A percentile compares a stretch with the other conserved stretches of the same genome.
Conservation (phyloP, 176 grass and related monocot genomes). For the Pontederia crassipes region DNA sequence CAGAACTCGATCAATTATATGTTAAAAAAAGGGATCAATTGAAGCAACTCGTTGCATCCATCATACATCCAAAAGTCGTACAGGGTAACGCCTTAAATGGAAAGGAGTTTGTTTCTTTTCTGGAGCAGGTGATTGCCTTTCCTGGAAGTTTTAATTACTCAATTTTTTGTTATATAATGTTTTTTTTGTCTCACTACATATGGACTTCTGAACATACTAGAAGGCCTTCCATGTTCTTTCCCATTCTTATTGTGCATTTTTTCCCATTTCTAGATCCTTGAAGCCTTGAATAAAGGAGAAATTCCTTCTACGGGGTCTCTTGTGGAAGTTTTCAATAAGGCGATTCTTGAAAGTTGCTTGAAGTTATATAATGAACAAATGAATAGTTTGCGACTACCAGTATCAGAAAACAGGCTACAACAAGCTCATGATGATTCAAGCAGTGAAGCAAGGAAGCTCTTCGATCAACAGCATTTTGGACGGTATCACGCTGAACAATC, state of each 20-base stretch:
- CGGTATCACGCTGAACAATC: slow-evolving; percentile 64
- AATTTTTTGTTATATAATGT: background rate
- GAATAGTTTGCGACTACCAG: slow-evolving; percentile 41
- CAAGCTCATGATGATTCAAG: slow-evolving; percentile 39
- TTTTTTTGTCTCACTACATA: background rate
- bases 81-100: slow-evolving; percentile 81
- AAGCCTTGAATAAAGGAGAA: slow-evolving; percentile 92
- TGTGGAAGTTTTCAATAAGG: slow-evolving; percentile 93
- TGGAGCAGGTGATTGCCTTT: slow-evolving; percentile 44
- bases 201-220: background rate
- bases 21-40: slow-evolving; percentile 66
- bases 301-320: slow-evolving; percentile 88
- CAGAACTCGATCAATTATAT: slow-evolving; percentile 59
- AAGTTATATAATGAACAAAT: slow-evolving; percentile 63
- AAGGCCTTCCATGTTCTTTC: background rate
- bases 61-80: slow-evolving; percentile 71
- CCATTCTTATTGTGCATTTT: slow-evolving; percentile 6
- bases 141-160: background rate
- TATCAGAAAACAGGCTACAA: slow-evolving; percentile 54
- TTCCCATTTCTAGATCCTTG: slow-evolving; percentile 58
- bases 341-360: slow-evolving; percentile 73
- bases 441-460: slow-evolving; percentile 41
- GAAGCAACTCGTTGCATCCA: slow-evolving; percentile 67
- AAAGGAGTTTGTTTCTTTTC: slow-evolving; percentile 77
- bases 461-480: slow-evolving; percentile 80